Percentiles rank a stretch among this genome's conserved stretches.
These are phyloP conservation scores for Mortierella sp. DNA, from an alignment of 371 early-diverging fungal genomes.

Conservation along the genomic window DNA sequence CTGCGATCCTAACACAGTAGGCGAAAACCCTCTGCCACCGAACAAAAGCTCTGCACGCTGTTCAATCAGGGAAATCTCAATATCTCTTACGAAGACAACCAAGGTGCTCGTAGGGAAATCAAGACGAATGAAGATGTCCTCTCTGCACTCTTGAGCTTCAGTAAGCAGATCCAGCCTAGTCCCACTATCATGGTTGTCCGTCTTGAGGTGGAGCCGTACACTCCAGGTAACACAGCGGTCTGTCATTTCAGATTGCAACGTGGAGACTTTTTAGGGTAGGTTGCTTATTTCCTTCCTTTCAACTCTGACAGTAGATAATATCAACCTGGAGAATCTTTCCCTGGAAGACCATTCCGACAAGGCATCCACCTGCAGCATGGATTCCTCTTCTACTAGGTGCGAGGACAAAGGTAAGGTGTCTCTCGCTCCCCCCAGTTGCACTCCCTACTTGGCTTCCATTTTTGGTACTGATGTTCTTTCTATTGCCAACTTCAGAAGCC, in stretches of 20 bases:
- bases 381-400: not conserved
- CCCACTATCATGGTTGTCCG: constrained; percentile 36
- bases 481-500: not conserved
- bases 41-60: constrained; percentile 27
- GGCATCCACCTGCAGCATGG: not conserved
- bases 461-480: constrained; percentile 20
- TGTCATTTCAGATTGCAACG: not conserved
- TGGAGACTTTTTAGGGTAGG: not conserved
- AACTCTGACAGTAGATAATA: not conserved
- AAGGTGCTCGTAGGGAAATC: constrained; percentile 21
- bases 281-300: not conserved
- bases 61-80: constrained; percentile 29
- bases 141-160: constrained; percentile 24
- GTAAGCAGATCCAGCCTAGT: constrained; percentile 24
- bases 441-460: constrained; percentile 8
- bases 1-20: no score
- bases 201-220: constrained; percentile 33
- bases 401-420: constrained; percentile 4
- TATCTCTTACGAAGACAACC: constrained; percentile 32
- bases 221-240: constrained; percentile 12
- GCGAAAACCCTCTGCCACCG: not conserved
- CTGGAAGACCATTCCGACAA: not conserved
- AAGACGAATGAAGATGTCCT: constrained; percentile 30
- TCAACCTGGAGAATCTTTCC: not conserved
- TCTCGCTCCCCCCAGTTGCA: not conserved